Evolutionary conservation across 2,329 filamentous ascomycete genomes (phyloP).

Genomic region (Xylaria sp.): DNA sequence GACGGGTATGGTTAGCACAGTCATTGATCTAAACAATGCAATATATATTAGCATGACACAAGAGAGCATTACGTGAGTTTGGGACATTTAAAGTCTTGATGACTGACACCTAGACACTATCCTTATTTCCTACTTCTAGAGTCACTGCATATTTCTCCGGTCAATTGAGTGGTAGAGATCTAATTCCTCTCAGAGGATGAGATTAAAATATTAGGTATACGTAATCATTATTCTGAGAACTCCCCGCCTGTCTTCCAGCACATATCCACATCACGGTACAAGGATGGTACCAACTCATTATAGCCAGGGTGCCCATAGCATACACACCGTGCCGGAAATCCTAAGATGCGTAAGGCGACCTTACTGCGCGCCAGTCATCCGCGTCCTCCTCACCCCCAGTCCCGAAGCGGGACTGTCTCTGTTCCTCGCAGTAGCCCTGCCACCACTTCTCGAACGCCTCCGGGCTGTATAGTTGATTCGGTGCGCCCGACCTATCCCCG

Average conservation of each 20-base stretch:
- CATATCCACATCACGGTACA: background rate
- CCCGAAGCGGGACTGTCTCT: background rate
- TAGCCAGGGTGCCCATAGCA: background rate
- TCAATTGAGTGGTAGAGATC: too few relatives aligned
- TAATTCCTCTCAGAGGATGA: background rate
- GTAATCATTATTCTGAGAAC: background rate
- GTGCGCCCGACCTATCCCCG: background rate
- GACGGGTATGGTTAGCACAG: too few relatives aligned
- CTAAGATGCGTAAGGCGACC: background rate
- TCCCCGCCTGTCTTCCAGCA: background rate
- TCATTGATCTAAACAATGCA: too few relatives aligned
- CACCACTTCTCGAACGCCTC: conserved; percentile 4
- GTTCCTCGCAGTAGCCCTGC: background rate
- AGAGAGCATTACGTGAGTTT: too few relatives aligned
- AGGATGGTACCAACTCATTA: background rate
- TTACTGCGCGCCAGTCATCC: background rate
- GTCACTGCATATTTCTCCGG: too few relatives aligned
- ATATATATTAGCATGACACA: too few relatives aligned
- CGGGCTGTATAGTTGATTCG: background rate
- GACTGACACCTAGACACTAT: too few relatives aligned
- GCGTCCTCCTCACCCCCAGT: background rate
- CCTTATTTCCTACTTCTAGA: too few relatives aligned
- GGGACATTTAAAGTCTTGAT: too few relatives aligned
- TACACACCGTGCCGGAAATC: background rate
- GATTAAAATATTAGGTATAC: background rate